Percentiles rank a stretch among this genome's conserved stretches.
These are phyloP conservation scores for Anisodus acutangulus DNA, from an alignment of 257 asterid species.

Conservation along the genomic window DNA sequence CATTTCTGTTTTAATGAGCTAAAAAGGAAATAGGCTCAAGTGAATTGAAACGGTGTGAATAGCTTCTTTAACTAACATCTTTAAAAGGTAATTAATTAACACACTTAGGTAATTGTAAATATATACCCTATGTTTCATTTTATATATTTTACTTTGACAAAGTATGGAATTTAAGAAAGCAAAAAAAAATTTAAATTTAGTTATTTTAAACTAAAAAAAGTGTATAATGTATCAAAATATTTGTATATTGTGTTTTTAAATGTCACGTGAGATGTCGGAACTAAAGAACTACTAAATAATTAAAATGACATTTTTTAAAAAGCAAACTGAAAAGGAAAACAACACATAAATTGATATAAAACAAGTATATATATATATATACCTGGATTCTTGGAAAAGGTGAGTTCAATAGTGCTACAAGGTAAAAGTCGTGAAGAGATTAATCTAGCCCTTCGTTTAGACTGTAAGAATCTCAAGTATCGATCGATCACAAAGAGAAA, in stretches of 20 bases:
- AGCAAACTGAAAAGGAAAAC: background rate
- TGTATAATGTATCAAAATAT: background rate
- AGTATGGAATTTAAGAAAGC: background rate
- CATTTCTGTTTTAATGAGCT: background rate
- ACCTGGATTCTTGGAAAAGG: constrained; percentile 72
- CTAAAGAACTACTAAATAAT: background rate
- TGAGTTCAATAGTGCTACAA: constrained; percentile 56
- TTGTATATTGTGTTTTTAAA: background rate
- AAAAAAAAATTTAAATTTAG: background rate
- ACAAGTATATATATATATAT: background rate
- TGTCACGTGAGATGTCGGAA: background rate
- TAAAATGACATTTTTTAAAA: background rate
- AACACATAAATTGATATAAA: background rate
- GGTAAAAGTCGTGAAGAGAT: constrained; percentile 57
- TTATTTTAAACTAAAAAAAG: background rate
- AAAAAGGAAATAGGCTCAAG: background rate
- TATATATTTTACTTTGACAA: background rate
- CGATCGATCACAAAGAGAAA: constrained; percentile 69
- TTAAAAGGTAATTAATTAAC: background rate
- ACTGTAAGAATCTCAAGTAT: constrained; percentile 61
- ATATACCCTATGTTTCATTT: background rate
- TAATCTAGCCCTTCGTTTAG: constrained; percentile 48
- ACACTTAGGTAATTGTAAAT: background rate
- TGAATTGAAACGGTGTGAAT: background rate
- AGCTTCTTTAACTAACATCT: background rate